Evolutionary conservation across 1,284 basidiomycete genomes (phyloP).

Genomic region (Pseudozyma pruni): DNA sequence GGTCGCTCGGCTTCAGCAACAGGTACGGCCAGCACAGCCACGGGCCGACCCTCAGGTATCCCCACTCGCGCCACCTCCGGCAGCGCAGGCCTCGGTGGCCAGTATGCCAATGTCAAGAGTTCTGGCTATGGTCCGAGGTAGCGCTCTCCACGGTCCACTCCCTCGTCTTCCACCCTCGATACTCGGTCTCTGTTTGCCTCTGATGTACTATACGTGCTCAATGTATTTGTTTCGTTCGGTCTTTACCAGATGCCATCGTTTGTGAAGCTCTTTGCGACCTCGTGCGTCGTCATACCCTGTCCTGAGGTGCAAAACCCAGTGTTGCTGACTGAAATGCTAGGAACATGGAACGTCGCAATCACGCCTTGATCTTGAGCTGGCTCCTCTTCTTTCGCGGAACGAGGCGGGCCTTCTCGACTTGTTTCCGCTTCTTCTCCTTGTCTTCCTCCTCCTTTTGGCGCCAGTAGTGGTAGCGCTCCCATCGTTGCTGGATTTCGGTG

Average conservation of each 20-base stretch:
- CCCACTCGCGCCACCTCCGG: conserved; percentile 33
- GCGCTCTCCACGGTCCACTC: not conserved
- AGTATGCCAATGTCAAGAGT: conserved; percentile 54
- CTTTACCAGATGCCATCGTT: not conserved
- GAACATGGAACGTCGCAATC: no score
- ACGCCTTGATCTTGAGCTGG: no score
- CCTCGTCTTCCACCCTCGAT: not conserved
- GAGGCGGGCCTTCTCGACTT: no score
- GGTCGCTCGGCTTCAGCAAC: conserved; percentile 21
- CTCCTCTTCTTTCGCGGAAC: no score
- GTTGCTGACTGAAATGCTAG: no score
- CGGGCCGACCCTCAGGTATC: conserved; percentile 34
- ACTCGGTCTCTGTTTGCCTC: not conserved
- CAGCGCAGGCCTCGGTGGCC: conserved; percentile 49
- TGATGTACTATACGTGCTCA: conserved; percentile 5
- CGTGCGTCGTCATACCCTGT: no score
- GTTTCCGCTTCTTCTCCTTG: no score
- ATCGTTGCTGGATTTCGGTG: no score
- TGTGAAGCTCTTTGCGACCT: no score
- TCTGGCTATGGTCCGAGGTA: conserved; percentile 49
- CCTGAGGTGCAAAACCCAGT: no score
- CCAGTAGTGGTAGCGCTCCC: no score
- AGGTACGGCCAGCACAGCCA: conserved; percentile 9
- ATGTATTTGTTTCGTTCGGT: conserved; percentile 6
- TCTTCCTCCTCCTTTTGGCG: no score